phyloP scores from a whole-genome alignment of 73 alveolate species.

The Tetrahymena elliotti region DNA sequence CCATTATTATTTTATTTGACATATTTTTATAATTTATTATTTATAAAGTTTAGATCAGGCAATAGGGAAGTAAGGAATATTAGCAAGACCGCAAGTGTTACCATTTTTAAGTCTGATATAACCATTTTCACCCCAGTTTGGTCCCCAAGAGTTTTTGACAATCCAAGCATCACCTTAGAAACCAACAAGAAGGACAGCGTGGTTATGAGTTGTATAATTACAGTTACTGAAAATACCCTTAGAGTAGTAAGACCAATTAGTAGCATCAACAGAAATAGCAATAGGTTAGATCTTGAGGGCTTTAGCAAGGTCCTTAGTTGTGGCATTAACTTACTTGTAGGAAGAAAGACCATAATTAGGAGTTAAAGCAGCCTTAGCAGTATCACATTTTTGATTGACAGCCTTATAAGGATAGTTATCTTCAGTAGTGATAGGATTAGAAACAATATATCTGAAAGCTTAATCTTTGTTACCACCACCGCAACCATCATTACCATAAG shows the following conservation, averaged over 20 bases:
- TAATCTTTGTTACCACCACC: constrained; percentile 35
- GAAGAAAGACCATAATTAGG: not conserved
- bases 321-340: not conserved
- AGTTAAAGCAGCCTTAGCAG: not conserved
- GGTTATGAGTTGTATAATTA: constrained; percentile 16
- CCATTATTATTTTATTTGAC: too few species aligned
- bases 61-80: not conserved
- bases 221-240: constrained; percentile 46
- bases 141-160: constrained; percentile 66
- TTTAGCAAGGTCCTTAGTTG: not conserved
- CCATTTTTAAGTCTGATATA: constrained; percentile 38
- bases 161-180: constrained; percentile 36
- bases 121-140: constrained; percentile 63
- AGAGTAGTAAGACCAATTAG: constrained; percentile 53
- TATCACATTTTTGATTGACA: not conserved
- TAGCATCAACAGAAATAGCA: constrained; percentile 65
- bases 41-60: not conserved
- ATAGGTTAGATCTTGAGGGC: constrained; percentile 47
- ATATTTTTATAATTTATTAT: too few species aligned
- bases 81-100: constrained; percentile 33
- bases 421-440: constrained; percentile 14
- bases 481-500: constrained; percentile 33
- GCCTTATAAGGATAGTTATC: constrained; percentile 43
- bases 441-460: constrained; percentile 25
- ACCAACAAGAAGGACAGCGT: constrained; percentile 55